Base-by-base conservation (phyloP, 345 rosid species). In the Aquilaria sinensis region DNA sequence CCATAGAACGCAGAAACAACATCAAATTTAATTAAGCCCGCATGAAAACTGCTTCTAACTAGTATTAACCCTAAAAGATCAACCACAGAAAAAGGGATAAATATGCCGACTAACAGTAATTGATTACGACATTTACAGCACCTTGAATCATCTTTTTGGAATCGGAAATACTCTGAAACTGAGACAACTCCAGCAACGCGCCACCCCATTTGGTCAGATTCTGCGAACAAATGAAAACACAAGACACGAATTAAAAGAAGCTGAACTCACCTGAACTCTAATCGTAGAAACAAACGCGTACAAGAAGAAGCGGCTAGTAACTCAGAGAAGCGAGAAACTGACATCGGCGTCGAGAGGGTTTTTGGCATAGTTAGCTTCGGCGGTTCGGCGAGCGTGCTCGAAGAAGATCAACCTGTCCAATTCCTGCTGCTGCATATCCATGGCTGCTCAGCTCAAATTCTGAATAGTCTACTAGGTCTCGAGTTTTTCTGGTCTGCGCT, bases 121-220 rank as follows among this genome's bases (percentile, higher is more conserved):
- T 37, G 43, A 37, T 23, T n/a, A 6, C 15, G 53, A 32, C n/a
- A 4, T 16, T 11, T 10, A 23, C 3, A 60, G 37, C n/a, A 89
- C 98, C 98, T 80, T 70, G 77, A 63, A 93, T 78, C 89, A 82
- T 82, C 74, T 75, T 79, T 77, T 87, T 90, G 2, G 97, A 69
- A 65, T 90, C 96, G 9, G 76, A 32, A 61, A 73, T 52, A 47
- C 51, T 77, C 68, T 86, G 96, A 77, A 88, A 90, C 86, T 88
- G 98, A 62, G 96, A 84, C 81, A 90, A 61, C 79, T 93, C 98
- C 66, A 93, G 58, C 67, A 93, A 61, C 66, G 89, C 77, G 47
- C 96, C 94, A 55, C 84, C 96, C 98, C 98, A 93, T 69, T 82
- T 83, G 29, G 87, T 84, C 64, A 93, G 68, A 68, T 93, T 93